Percentiles rank a stretch among this genome's conserved stretches.
phyloP scores from a whole-genome alignment of 2,329 filamentous ascomycete genomes.

The Neofusicoccum parvum region DNA sequence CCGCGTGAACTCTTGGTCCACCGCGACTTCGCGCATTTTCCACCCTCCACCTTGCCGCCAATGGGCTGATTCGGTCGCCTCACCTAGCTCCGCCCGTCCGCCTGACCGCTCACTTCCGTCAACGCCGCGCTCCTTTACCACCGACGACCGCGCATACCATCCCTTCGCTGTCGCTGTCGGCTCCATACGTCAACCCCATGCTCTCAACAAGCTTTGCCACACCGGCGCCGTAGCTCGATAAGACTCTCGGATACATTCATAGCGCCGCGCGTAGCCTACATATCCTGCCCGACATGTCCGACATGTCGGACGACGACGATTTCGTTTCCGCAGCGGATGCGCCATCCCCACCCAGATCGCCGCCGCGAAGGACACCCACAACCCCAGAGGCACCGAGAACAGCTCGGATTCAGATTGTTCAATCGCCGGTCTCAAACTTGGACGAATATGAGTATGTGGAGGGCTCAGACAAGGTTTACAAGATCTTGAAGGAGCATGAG shows the following conservation, averaged over 20 bases:
- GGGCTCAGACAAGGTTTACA: slow-evolving; percentile 38
- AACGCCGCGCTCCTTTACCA: too few species aligned
- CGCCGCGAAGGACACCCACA: background rate
- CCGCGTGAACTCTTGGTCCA: background rate
- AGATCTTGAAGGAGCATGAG: slow-evolving; percentile 43
- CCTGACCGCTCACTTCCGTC: too few species aligned
- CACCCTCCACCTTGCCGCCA: background rate
- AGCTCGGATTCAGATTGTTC: background rate
- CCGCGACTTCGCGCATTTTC: background rate
- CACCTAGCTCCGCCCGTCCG: background rate
- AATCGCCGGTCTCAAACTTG: slow-evolving; percentile 23
- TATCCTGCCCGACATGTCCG: background rate
- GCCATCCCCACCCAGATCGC: background rate
- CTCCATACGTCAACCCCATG: background rate
- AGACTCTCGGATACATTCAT: background rate
- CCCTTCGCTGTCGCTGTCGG: too few species aligned
- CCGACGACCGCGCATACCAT: too few species aligned
- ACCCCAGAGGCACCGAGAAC: background rate
- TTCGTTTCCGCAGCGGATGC: background rate
- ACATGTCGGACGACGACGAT: background rate
- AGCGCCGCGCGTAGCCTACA: background rate
- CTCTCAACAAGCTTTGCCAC: background rate
- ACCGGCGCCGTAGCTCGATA: too few species aligned
- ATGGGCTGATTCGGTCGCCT: background rate
- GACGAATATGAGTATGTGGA: slow-evolving; percentile 39